Base-by-base conservation (phyloP, 1,284 basidiomycete species). In the Caloboletus firmus region DNA sequence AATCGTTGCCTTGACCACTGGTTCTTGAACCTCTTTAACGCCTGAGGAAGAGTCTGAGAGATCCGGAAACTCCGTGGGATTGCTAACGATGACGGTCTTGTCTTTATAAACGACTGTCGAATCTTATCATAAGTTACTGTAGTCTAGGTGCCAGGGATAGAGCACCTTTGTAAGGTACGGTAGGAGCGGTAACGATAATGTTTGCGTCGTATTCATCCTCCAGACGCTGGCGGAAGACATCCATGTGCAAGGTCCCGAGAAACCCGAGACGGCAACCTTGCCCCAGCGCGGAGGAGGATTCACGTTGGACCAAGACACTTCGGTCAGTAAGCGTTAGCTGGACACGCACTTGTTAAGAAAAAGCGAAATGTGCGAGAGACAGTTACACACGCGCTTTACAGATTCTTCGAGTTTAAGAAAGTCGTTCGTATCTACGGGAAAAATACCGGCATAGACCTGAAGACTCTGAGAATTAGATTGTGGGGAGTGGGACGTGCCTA, bases 261-360 rank as follows among this genome's bases (percentile, higher is more conserved):
- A 99, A 98, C 0, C 97, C 97, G 8, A 99, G 82, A 42, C 97
- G 85, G 70, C 89, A 94, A 9, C 97, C 97, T 73, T 98, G 96
- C 1, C 96, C 96, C 6, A 99, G 80, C 11, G 97, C 96, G 15
- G 89, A 84, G 1, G 95, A 98, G 0, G 93, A 92, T 71, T 99
- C 97, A 45, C 92, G 80, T 62, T 93, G 89, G n/a, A 96, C 81
- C 9, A 93, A 90, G 11, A 99, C 93, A 68, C 90, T 92, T 45
- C 92, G 84, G 70, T 96, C 93, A 39, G 92, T 95, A 51, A 95
- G 77, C 7, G 86, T 89, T 26, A 95, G 80, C 90, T 93, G 58
- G 63, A 58, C 63, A 59, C 44, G 18, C 18, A 45, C 34, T 43
- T 55, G 35, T 45, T 66, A 32, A 61, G 52, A 56, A 39, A 49